These are phyloP conservation scores for Lepiota brunneoincarnata DNA, from an alignment of 768 basidiomycete species.

Conservation along the genomic window DNA sequence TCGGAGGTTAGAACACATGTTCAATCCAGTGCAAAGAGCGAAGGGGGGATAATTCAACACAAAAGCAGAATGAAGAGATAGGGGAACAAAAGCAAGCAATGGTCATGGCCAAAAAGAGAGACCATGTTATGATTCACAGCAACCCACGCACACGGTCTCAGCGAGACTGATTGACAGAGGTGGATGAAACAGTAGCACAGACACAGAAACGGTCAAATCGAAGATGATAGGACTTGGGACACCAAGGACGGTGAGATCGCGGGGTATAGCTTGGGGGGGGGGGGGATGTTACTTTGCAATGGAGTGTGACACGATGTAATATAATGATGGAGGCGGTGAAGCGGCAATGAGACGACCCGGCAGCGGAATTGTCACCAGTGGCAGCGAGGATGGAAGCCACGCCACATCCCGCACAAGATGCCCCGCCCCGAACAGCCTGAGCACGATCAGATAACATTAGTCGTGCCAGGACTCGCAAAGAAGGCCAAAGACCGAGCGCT, in stretches of 20 bases:
- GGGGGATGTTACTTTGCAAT: background rate
- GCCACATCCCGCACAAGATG: background rate
- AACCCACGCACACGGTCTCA: conserved; percentile 5
- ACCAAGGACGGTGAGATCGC: background rate
- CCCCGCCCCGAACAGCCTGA: no score
- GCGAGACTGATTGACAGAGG: background rate
- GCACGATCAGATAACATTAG: no score
- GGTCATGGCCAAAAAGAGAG: background rate
- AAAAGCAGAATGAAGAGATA: background rate
- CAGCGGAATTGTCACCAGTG: no score
- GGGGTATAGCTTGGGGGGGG: background rate
- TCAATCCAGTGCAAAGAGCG: background rate
- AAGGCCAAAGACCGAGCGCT: no score
- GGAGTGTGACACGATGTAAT: background rate
- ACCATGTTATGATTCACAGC: background rate
- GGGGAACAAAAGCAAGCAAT: background rate
- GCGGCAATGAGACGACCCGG: background rate
- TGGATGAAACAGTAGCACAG: background rate
- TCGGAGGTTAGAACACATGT: conserved; percentile 10
- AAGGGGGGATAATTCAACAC: conserved; percentile 3
- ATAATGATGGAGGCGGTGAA: background rate
- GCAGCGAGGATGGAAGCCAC: no score
- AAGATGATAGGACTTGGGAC: background rate
- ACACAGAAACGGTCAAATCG: background rate
- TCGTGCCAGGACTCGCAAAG: no score